Conservation (phyloP, 2,329 filamentous ascomycete species). For the Aspergillus neotritici region DNA sequence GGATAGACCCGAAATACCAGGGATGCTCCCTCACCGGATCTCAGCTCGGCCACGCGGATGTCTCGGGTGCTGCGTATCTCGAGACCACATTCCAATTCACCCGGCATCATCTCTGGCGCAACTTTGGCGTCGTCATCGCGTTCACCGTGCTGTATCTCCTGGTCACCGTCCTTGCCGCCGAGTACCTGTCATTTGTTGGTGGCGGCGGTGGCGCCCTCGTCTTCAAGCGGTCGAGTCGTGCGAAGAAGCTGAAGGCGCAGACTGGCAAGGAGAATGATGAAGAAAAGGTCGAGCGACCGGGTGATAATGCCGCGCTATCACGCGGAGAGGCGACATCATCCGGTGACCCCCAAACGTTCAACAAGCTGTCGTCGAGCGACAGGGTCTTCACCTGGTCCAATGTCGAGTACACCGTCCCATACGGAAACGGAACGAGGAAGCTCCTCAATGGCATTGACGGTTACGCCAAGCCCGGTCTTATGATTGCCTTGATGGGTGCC, state of each 20-base stretch:
- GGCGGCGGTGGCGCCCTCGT: conserved; percentile 63
- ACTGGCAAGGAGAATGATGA: conserved; percentile 48
- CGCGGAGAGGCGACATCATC: conserved; percentile 23
- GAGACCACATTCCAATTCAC: conserved; percentile 52
- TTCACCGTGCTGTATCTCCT: conserved; percentile 69
- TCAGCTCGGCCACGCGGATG: conserved; percentile 43
- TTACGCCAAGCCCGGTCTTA: conserved; percentile 71
- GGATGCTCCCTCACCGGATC: conserved; percentile 60
- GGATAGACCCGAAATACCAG: conserved; percentile 51
- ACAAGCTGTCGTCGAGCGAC: conserved; percentile 50
- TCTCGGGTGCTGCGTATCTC: conserved; percentile 53
- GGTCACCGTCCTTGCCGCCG: conserved; percentile 64
- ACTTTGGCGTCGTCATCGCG: conserved; percentile 71
- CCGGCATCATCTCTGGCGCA: conserved; percentile 59
- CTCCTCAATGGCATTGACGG: conserved; percentile 66
- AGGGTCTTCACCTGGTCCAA: conserved; percentile 67
- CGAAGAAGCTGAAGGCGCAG: conserved; percentile 50
- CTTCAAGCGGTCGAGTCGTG: conserved; percentile 63
- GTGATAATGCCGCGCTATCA: conserved; percentile 23
- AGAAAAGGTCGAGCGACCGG: conserved; percentile 46
- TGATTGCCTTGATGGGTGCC: conserved; percentile 77
- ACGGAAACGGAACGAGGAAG: conserved; percentile 55
- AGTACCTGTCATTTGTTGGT: conserved; percentile 58
- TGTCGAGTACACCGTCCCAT: conserved; percentile 67
- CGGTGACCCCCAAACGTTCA: conserved; percentile 31